Evolutionary conservation across 2,329 filamentous ascomycete species (phyloP), one percentile per base, ranked within the genome.

Genomic region (Aspergillus tubingensis): DNA sequence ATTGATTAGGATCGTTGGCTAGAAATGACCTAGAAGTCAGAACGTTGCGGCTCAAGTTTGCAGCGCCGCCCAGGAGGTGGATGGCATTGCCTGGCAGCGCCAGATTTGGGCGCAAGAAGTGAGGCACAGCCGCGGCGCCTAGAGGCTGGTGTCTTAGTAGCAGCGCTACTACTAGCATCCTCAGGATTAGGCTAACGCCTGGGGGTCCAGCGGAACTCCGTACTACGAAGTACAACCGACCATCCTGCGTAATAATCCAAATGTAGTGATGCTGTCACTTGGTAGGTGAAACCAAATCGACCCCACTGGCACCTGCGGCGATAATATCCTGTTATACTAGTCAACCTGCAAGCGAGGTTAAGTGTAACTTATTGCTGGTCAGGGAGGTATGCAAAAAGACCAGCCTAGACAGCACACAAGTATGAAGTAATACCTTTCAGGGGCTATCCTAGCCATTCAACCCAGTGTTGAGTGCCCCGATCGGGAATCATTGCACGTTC

Each of bases 331-430:
- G 17, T 19, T 43, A n/a, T 49, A 49, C 25, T 49, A 30, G 5
- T 38, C 36, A 36, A 61, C 44, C 41, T 61, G 56, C 59, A 59
- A 61, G 59, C 59, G 56, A 59, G 56, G 47, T 53, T 30, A 44
- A 44, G 55, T 57, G 41, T 44, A 30, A 49, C 44, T 49, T 8
- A 13, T 5, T n/a, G 15, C 21, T 17, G 21, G 17, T 21, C 19
- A 47, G 19, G 19, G 39, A 23, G 11, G 32, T 36, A 19, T 52
- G 19, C 52, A 43, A 30, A 30, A 27, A 21, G 25, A 21, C 17
- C 19, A 17, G 53, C 39, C 53, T 15, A 43, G 39, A 19, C 36
- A 44, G 19, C 39, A 27, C 39, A 32, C 21, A 17, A 7, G 38
- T 13, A 36, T 36, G 32, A 13, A 13, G 11, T 36, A 36, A 4